phyloP scores from a whole-genome alignment of 352 stramenopile genomes.

The Thraustochytrium sp. region DNA sequence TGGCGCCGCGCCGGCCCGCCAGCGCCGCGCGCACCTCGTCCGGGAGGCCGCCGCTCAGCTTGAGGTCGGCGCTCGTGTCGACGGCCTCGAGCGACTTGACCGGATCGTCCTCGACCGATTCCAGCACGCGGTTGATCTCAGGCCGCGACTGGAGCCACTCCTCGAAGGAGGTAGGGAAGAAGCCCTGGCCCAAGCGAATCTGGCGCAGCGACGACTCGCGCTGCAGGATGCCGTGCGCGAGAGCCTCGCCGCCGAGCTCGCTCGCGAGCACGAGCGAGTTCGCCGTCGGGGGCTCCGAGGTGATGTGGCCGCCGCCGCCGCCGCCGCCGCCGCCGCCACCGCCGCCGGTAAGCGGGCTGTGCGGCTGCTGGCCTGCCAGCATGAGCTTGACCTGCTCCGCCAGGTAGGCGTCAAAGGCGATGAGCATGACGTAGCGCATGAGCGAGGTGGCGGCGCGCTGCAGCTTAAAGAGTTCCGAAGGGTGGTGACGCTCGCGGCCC shows the following conservation, averaged over 20 bases:
- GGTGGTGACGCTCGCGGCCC: constrained; percentile 9
- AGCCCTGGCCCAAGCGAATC: constrained; percentile 14
- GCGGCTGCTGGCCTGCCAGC: not conserved
- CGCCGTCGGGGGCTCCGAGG: not conserved
- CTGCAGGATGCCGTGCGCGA: too few relatives aligned
- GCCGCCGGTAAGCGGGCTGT: not conserved
- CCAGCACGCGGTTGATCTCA: constrained; percentile 39
- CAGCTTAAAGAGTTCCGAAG: constrained; percentile 44
- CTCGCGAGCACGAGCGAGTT: not conserved
- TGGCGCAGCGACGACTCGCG: too few relatives aligned
- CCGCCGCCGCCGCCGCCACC: too few relatives aligned
- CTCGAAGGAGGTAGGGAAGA: constrained; percentile 6
- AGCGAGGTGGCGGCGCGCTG: constrained; percentile 74
- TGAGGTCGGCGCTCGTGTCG: constrained; percentile 65
- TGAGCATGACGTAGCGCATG: constrained; percentile 76
- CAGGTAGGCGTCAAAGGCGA: constrained; percentile 74
- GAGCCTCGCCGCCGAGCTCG: too few relatives aligned
- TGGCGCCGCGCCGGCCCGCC: constrained; percentile 39
- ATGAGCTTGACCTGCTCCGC: constrained; percentile 6
- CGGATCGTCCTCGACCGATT: constrained; percentile 40
- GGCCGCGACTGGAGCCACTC: constrained; percentile 45
- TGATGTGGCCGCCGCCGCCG: not conserved
- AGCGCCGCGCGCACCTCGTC: constrained; percentile 61
- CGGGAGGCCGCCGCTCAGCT: constrained; percentile 68
- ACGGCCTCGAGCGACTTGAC: constrained; percentile 55